Conservation (phyloP, 257 asterid species). For the Nemophila menziesii region DNA sequence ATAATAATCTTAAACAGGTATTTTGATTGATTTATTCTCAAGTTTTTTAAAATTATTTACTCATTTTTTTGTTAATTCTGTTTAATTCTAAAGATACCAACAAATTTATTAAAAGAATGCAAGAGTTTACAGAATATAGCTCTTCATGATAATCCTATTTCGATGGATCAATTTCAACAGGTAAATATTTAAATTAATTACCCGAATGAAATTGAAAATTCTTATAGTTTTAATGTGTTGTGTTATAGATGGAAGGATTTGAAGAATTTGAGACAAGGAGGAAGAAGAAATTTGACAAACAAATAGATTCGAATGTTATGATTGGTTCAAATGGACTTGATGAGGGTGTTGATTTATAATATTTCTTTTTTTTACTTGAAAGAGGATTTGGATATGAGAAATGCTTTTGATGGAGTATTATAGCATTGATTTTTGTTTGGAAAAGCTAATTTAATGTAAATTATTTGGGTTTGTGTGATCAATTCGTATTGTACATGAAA, state of each 20-base stretch:
- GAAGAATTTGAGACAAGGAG: conserved; percentile 78
- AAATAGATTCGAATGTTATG: conserved; percentile 84
- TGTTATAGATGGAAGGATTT: conserved; percentile 72
- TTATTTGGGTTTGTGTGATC: too few species aligned
- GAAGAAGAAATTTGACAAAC: conserved; percentile 83
- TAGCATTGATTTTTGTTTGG: too few species aligned
- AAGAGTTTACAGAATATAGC: conserved; percentile 70
- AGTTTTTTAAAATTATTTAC: neutral
- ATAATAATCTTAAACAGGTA: conserved; percentile 81
- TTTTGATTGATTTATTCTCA: neutral
- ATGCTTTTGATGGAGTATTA: too few species aligned
- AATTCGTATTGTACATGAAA: too few species aligned
- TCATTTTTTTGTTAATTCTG: conserved; percentile 2
- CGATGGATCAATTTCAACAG: conserved; percentile 89
- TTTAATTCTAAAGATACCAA: conserved; percentile 49
- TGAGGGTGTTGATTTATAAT: conserved; percentile 80
- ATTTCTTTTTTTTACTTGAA: too few species aligned
- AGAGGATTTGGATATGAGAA: too few species aligned
- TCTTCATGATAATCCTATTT: conserved; percentile 86
- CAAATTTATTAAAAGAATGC: conserved; percentile 68
- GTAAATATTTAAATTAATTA: conserved; percentile 27
- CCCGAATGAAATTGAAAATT: neutral
- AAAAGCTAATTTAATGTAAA: too few species aligned
- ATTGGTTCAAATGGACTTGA: conserved; percentile 88
- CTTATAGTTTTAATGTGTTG: neutral